These are phyloP conservation scores for Andrographis paniculata DNA, from an alignment of 305 asterid species.

Conservation along the genomic window DNA sequence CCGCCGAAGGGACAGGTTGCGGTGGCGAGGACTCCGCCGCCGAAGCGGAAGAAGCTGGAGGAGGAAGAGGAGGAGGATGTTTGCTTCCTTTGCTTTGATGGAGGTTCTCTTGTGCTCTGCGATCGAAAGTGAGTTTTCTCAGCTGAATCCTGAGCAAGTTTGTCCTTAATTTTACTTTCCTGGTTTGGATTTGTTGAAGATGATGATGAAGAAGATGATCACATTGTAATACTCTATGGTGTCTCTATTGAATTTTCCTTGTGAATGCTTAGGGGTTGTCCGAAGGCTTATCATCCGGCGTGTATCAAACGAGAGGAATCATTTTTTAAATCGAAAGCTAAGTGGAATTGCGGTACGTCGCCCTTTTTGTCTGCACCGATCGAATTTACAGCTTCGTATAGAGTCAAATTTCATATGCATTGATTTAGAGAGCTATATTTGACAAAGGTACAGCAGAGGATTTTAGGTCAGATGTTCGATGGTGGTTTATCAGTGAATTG, in stretches of 20 bases:
- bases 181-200: too few species aligned
- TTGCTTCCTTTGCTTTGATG: constrained; percentile 82
- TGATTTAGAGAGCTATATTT: too few species aligned
- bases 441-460: too few species aligned
- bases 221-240: background rate
- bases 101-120: constrained; percentile 73
- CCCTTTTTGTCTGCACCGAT: constrained; percentile 13
- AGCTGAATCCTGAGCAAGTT: too few species aligned
- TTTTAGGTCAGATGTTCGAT: background rate
- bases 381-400: background rate
- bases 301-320: constrained; percentile 72
- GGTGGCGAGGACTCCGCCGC: constrained; percentile 32
- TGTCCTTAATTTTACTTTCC: too few species aligned
- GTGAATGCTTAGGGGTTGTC: constrained; percentile 55
- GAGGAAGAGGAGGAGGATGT: constrained; percentile 64
- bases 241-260: background rate
- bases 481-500: constrained; percentile 1
- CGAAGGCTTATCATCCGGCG: constrained; percentile 77
- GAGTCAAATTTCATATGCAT: background rate
- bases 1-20: constrained; percentile 41
- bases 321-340: constrained; percentile 55
- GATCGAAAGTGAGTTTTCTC: constrained; percentile 62
- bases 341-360: constrained; percentile 74
- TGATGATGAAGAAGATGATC: too few species aligned
- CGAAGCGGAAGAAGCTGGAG: constrained; percentile 31